A percentile compares a stretch with the other conserved stretches of the same genome.
These are phyloP conservation scores for Dactylellina parvicollis DNA, from an alignment of 2,329 filamentous ascomycete species.

Conservation along the genomic window DNA sequence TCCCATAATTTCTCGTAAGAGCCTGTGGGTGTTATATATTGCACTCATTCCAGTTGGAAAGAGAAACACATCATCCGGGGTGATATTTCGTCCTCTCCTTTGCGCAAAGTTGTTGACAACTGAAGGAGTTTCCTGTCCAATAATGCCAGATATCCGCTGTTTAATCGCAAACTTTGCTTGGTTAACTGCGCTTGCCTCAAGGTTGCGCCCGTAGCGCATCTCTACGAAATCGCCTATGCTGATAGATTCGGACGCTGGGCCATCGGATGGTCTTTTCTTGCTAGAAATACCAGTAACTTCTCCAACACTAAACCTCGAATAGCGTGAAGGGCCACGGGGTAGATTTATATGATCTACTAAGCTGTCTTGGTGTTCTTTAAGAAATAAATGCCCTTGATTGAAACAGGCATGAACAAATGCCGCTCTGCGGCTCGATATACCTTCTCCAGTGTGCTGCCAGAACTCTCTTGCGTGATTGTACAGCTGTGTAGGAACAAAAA, in stretches of 20 bases:
- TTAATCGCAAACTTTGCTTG: conserved; percentile 87
- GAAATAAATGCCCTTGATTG: conserved; percentile 73
- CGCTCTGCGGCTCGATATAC: conserved; percentile 86
- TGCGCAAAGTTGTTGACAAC: conserved; percentile 59
- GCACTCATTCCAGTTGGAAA: conserved; percentile 93
- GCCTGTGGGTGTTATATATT: conserved; percentile 87
- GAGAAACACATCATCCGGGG: conserved; percentile 87
- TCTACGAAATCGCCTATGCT: conserved; percentile 82
- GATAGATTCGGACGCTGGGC: conserved; percentile 61
- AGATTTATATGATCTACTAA: neutral
- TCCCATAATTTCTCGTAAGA: conserved; percentile 73
- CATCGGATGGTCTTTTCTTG: neutral
- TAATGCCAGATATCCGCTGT: conserved; percentile 85
- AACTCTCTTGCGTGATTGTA: conserved; percentile 86
- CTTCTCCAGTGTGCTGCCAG: conserved; percentile 96
- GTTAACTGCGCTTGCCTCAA: conserved; percentile 79
- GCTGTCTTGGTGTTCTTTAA: conserved; percentile 59
- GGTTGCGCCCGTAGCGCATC: conserved; percentile 90
- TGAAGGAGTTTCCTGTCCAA: conserved; percentile 70
- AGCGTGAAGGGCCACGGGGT: conserved; percentile 57
- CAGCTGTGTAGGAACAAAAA: conserved; percentile 75
- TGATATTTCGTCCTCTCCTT: conserved; percentile 72
- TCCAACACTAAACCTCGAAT: conserved; percentile 53
- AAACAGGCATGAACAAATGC: conserved; percentile 86
- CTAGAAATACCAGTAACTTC: conserved; percentile 49